These are phyloP conservation scores for Teratosphaeria epicoccoides DNA, from an alignment of 2,329 filamentous ascomycete species.

Conservation along the genomic window DNA sequence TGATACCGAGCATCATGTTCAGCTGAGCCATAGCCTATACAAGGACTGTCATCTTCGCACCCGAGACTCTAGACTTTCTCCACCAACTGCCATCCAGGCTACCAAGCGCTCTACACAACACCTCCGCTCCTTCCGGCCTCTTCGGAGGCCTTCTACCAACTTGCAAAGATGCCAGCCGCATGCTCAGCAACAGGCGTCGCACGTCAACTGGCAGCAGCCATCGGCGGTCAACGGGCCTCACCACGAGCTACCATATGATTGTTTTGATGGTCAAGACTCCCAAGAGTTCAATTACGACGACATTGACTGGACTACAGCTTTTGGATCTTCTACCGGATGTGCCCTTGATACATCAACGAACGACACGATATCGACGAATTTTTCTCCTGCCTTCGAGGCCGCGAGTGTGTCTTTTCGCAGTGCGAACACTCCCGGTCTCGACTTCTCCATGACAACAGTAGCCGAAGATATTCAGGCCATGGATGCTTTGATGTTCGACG, in stretches of 20 bases:
- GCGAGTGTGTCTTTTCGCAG: neutral
- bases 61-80: neutral
- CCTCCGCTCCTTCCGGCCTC: neutral
- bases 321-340: neutral
- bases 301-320: neutral
- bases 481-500: neutral
- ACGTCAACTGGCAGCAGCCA: neutral
- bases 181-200: neutral
- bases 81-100: neutral
- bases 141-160: neutral
- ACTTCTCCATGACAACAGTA: neutral
- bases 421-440: neutral
- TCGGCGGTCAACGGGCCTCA: neutral
- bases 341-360: neutral
- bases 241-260: neutral
- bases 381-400: too few species aligned
- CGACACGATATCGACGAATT: neutral
- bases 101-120: neutral
- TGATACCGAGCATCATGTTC: too few species aligned
- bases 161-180: neutral
- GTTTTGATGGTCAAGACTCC: neutral
- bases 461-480: neutral
- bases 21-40: neutral
- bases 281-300: neutral
- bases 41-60: neutral